Percentiles rank a stretch among this genome's conserved stretches.
These are phyloP conservation scores for Lojkania enalia DNA, from an alignment of 2,329 filamentous ascomycete species.

Conservation along the genomic window DNA sequence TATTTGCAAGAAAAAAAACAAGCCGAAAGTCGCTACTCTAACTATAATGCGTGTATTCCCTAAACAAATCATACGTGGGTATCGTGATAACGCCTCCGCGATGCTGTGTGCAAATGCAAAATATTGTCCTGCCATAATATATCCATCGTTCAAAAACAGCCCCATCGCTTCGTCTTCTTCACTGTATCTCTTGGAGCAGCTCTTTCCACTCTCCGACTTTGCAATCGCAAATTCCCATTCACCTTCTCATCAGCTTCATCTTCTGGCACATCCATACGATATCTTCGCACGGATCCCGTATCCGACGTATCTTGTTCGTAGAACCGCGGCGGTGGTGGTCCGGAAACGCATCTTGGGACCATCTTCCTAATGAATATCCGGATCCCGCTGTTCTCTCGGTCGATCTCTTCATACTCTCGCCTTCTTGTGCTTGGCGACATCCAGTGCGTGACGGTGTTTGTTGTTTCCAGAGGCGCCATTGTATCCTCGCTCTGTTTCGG, in stretches of 20 bases:
- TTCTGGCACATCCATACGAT: slow-evolving; percentile 37
- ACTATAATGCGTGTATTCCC: background rate
- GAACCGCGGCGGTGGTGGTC: slow-evolving; percentile 33
- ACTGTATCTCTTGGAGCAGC: slow-evolving; percentile 1
- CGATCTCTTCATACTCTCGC: slow-evolving; percentile 44
- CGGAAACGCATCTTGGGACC: slow-evolving; percentile 40
- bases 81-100: slow-evolving; percentile 10
- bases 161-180: slow-evolving; percentile 25
- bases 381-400: slow-evolving; percentile 42
- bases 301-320: slow-evolving; percentile 43
- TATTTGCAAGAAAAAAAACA: too few relatives aligned
- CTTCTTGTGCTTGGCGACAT: slow-evolving; percentile 40
- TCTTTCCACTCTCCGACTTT: slow-evolving; percentile 15
- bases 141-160: slow-evolving; percentile 27
- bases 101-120: background rate
- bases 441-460: slow-evolving; percentile 43
- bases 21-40: background rate
- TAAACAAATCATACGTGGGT: slow-evolving; percentile 9
- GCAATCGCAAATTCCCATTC: slow-evolving; percentile 14
- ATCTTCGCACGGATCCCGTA: slow-evolving; percentile 42
- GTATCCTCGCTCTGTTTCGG: slow-evolving; percentile 24
- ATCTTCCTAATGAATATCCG: slow-evolving; percentile 36
- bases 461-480: slow-evolving; percentile 9
- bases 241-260: slow-evolving; percentile 24
- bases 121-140: background rate